Evolutionary conservation across 768 basidiomycete genomes (phyloP).

Genomic region (Suillus variegatus): DNA sequence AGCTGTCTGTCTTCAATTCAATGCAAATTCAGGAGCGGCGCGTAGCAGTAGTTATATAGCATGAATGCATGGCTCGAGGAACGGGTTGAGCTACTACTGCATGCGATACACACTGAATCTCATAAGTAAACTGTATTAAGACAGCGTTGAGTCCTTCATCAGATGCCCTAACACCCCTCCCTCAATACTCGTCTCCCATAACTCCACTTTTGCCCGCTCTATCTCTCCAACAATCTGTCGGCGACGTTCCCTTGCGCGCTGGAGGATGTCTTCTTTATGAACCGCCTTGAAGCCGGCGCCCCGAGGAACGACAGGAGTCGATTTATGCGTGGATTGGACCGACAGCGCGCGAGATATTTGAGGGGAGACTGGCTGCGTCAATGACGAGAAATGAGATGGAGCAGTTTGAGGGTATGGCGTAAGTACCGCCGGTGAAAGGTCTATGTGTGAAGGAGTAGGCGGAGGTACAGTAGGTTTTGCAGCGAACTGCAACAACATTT

Average conservation of each 20-base stretch:
- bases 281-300: conserved; percentile 4
- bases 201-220: conserved; percentile 58
- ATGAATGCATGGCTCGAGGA: neutral
- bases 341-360: conserved; percentile 14
- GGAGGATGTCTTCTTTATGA: conserved; percentile 47
- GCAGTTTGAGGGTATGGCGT: neutral
- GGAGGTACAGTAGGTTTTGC: conserved; percentile 13
- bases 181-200: conserved; percentile 77
- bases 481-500: conserved; percentile 13
- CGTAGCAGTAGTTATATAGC: neutral
- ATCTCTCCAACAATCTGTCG: conserved; percentile 54
- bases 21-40: neutral
- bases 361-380: conserved; percentile 9
- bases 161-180: conserved; percentile 61
- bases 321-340: conserved; percentile 9
- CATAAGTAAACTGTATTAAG: neutral
- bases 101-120: neutral
- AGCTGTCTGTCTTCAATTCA: neutral
- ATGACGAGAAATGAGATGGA: neutral
- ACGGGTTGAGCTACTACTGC: neutral
- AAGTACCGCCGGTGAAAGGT: neutral
- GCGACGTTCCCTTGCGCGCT: conserved; percentile 54
- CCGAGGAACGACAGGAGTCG: neutral
- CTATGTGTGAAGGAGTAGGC: conserved; percentile 12
- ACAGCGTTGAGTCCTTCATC: conserved; percentile 29